Base-by-base conservation (phyloP, 1,284 basidiomycete species). In the Hypsizygus ulmarius region DNA sequence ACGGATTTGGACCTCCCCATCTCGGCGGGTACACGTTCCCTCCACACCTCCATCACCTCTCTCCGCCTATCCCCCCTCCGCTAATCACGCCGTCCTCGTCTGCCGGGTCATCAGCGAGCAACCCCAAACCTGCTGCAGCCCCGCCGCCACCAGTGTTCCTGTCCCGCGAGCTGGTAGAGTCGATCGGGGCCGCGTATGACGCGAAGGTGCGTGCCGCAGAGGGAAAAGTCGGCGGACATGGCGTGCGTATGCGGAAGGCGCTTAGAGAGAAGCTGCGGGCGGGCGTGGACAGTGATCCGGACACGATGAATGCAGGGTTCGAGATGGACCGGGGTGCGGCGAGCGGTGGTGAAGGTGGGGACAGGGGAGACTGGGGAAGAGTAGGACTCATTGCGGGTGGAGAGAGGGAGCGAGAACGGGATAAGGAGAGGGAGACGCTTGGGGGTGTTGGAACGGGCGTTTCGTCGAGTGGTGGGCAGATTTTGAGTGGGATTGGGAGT, bases 201-300 rank as follows among this genome's bases (percentile, higher is more conserved):
- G 69, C 71, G 47, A 79, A 73, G 47, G 62, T 68, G 27, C 73
- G 77, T 42, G 69, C 74, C 51, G 66, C 71, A 33, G 84, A 85
- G 49, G 67, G 77, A 7, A 79, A 82, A 50, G 81, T 78, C 51
- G 79, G 84, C 8, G 79, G 81, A 41, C 76, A 44, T 5, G 44
- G 47, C 3, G 37, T 41, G 10, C 55, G 55, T 34, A 54, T 59
- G 16, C 52, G 58, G 12, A 51, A 79, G 25, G 81, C 77, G 18
- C 70, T 87, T 30, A 61, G 66, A 49, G 64, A 58, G 33, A 69
- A 66, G 39, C 53, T 70, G 1, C 57, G 58, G 14, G 63, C 57
- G 11, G 63, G 59, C 11, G 58, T 49, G 10, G 59, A 55, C 18
- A 64, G 64, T 43, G 66, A 64, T 18, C 11, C 30, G 2, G 38